Base-by-base conservation (phyloP, 805 yeast species). In the Cyberlindnera nakhonratchasimensis region DNA sequence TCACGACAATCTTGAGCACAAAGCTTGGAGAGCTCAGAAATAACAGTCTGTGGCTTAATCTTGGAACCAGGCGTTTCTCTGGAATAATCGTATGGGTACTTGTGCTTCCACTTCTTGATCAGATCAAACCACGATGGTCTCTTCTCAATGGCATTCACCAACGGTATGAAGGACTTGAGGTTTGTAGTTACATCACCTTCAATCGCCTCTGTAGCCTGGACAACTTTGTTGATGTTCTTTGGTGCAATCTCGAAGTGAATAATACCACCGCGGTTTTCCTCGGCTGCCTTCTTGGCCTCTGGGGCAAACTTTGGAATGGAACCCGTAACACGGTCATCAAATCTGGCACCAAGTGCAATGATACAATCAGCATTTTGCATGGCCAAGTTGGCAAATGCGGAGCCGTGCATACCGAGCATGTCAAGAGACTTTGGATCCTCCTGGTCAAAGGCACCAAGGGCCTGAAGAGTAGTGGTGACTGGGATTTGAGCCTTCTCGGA, bases 401-500 rank as follows among this genome's bases (percentile, higher is more conserved):
- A 76, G 52, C 99, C 99, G 67, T 93, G 99, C 99, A 93, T 93
- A 57, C 99, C 99, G 53, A 93, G 77, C 95, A 93, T 88, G 66
- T 91, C 96, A 53, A 93, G 69, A 20, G 96, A 83, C 66, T 89
- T 88, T 51, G 81, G 82, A 67, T 90, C 96, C 49, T 74, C 77
- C 71, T 93, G 98, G 67, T 93, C 96, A 59, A 82, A 93, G 8
- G 95, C 86, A 55, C 99, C 99, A 51, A 93, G 75, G 43, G 86
- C 97, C 68, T 90, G 98, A 44, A 93, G 64, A 39, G 97, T 86
- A 21, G 98, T 93, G 34, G 99, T 91, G 48, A 93, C 99, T 25
- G 99, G 99, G 50, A 93, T 91, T 60, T 77, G 73, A 21, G 96
- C 96, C 69, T 83, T 85, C 46, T 89, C 96, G 51, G 96, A 81